phyloP scores from a whole-genome alignment of 192 early-diverging fungal species.

The Coemansia pectinata region DNA sequence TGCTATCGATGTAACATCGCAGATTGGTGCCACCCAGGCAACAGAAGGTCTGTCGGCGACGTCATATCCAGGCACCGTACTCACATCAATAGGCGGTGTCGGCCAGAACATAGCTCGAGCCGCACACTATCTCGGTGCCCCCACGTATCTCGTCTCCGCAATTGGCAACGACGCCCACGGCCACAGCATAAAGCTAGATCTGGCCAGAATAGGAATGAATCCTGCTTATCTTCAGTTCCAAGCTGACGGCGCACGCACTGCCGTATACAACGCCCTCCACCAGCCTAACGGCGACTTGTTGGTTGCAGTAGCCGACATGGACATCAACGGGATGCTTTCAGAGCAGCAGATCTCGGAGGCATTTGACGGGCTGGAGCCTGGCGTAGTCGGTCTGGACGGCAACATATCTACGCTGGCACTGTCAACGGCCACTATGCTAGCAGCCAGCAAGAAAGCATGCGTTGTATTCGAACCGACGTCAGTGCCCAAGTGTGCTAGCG shows the following conservation, averaged over 20 bases:
- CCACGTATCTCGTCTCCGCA: constrained; percentile 64
- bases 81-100: constrained; percentile 80
- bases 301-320: constrained; percentile 92
- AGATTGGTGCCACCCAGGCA: not conserved
- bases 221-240: constrained; percentile 28
- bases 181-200: constrained; percentile 51
- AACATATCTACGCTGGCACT: constrained; percentile 62
- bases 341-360: constrained; percentile 13
- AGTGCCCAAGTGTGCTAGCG: constrained; percentile 68
- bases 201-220: constrained; percentile 64
- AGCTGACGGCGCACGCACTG: constrained; percentile 57
- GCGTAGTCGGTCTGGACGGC: constrained; percentile 72
- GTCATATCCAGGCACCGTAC: constrained; percentile 72
- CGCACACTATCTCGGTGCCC: constrained; percentile 61
- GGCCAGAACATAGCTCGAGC: constrained; percentile 91
- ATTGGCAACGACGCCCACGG: constrained; percentile 77
- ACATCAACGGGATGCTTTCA: constrained; percentile 64
- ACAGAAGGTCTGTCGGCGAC: constrained; percentile 49
- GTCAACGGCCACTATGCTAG: constrained; percentile 43
- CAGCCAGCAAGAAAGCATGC: constrained; percentile 13
- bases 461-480: constrained; percentile 94
- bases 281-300: constrained; percentile 67
- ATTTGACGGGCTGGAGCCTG: constrained; percentile 6
- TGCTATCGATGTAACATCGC: constrained; percentile 77
- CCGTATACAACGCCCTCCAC: constrained; percentile 82